Evolutionary conservation across 805 yeast genomes (phyloP), one percentile per base, ranked within the genome.

Genomic region (Nakazawaea pomicola): DNA sequence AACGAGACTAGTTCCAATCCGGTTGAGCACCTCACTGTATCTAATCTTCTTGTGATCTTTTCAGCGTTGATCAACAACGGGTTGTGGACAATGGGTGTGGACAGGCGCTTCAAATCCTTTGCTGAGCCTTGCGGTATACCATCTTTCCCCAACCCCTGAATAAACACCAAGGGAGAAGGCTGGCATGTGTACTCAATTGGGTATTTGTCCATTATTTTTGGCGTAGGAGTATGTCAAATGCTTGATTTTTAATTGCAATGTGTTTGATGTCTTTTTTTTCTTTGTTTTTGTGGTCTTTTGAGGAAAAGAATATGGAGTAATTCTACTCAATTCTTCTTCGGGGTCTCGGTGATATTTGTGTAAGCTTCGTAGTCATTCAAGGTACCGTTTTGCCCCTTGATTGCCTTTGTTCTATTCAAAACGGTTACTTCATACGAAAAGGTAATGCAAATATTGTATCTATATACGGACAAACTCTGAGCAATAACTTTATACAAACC

Each of bases 81-180:
- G 37, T 42, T 42, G 14, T 21, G 35, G 6, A 33, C 38, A 4
- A 35, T 24, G 16, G 40, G 28, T 29, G 29, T 23, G n/a, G 38
- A 5, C n/a, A 25, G 17, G 14, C 35, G 23, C 20, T 19, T 29
- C 40, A 41, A 37, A 37, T 42, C 38, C n/a, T 42, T 38, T n/a
- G 44, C 16, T 1, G 51, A 32, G 1, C 49, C 53, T 15, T 49
- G 43, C 2, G 51, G 53, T 3, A 50, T 19, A 4, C 52, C 49
- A 25, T 51, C 49, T 15, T 47, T 42, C 1, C 67, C 70, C 4
- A 70, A 46, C 1, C 76, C 76, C 43, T 70, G 76, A 2, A 70
- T 46, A 1, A 62, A 51, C 17, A 70, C 63, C 38, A 70, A 46
- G 0, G 76, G 76, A 0, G 66, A 55, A 34, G 60, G 49, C 20